Conservation (phyloP, 345 rosid genomes). For the Clarkia xantiana region DNA sequence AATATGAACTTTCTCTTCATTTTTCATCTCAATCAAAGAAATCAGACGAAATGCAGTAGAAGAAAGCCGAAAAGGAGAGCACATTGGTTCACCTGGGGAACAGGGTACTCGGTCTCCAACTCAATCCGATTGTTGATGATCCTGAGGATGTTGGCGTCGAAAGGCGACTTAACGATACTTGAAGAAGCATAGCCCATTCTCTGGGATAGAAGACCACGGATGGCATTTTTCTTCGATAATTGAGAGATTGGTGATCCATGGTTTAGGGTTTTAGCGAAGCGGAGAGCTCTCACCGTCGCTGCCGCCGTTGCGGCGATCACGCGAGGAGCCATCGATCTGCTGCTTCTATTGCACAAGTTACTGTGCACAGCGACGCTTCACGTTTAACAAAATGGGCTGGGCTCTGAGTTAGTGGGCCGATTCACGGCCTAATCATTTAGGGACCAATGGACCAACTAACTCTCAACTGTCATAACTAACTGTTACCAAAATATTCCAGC, state of each 20-base stretch:
- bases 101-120: constrained; percentile 48
- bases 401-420: no score
- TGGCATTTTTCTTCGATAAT: constrained; percentile 7
- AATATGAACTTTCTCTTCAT: neutral
- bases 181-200: constrained; percentile 13
- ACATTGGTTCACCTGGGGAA: constrained; percentile 25
- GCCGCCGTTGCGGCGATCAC: neutral
- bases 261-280: constrained; percentile 9
- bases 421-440: no score
- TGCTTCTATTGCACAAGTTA: no score
- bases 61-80: neutral
- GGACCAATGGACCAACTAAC: no score
- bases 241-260: constrained; percentile 4
- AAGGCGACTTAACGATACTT: constrained; percentile 22
- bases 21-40: neutral
- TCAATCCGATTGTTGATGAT: constrained; percentile 46
- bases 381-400: no score
- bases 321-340: neutral
- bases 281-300: constrained; percentile 5
- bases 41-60: neutral
- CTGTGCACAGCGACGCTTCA: no score
- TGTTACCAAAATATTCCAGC: no score
- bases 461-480: no score
- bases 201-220: constrained; percentile 8
- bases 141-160: constrained; percentile 51